These are phyloP conservation scores for Coemansia sp. DNA, from an alignment of 192 early-diverging fungal genomes.

Conservation along the genomic window DNA sequence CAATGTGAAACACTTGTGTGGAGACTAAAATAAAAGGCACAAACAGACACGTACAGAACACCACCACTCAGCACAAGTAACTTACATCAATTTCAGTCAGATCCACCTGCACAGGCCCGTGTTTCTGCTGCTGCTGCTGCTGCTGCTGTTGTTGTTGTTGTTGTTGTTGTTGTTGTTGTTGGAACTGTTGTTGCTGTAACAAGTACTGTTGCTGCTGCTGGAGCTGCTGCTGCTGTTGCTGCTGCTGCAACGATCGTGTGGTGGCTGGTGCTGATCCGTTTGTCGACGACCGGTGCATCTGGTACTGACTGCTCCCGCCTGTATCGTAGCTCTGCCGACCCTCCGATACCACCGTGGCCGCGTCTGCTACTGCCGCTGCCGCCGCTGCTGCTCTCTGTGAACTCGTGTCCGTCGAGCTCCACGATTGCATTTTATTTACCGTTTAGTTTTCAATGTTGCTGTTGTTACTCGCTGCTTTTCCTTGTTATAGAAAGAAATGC, in stretches of 20 bases:
- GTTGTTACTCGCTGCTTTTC: no score
- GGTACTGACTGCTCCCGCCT: background rate
- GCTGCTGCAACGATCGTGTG: slow-evolving; percentile 11
- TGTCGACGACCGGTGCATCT: background rate
- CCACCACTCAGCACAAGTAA: background rate
- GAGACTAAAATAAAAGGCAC: background rate
- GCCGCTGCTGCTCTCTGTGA: slow-evolving; percentile 10
- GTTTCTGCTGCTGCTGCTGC: slow-evolving; percentile 10
- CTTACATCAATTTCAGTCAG: slow-evolving; percentile 53
- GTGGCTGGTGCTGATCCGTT: background rate
- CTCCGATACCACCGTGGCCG: slow-evolving; percentile 18
- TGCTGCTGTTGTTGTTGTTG: slow-evolving; percentile 11
- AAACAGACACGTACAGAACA: background rate
- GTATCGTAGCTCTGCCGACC: slow-evolving; percentile 29
- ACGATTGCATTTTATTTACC: slow-evolving; percentile 1
- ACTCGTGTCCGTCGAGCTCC: slow-evolving; percentile 9
- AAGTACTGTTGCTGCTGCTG: background rate
- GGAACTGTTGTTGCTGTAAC: slow-evolving; percentile 9
- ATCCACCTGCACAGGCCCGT: slow-evolving; percentile 36
- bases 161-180: background rate
- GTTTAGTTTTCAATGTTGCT: background rate
- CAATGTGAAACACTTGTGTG: background rate
- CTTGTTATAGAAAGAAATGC: no score
- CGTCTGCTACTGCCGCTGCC: slow-evolving; percentile 14
- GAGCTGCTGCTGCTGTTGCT: slow-evolving; percentile 9